These are phyloP conservation scores for Zygoascus biomembranicola DNA, from an alignment of 805 yeast genomes.

Conservation along the genomic window DNA sequence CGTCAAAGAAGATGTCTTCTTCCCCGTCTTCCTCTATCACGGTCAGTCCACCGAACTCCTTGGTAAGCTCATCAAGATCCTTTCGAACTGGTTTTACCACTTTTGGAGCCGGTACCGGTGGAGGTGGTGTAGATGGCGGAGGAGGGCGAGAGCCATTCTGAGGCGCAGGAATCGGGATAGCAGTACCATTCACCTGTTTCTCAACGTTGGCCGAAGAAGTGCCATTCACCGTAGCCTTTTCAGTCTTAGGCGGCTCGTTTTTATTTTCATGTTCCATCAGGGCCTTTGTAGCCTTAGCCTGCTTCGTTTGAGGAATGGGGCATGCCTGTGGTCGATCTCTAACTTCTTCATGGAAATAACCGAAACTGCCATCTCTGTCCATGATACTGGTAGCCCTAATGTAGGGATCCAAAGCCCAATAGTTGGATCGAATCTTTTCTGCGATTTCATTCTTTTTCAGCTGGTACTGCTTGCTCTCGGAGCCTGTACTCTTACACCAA, in stretches of 20 bases:
- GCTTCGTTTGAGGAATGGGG: background rate
- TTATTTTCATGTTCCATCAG: background rate
- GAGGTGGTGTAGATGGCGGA: background rate
- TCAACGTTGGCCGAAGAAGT: background rate
- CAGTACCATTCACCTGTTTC: background rate
- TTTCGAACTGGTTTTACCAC: background rate
- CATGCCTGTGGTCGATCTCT: background rate
- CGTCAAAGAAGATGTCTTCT: background rate
- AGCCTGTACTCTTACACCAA: conserved; percentile 59
- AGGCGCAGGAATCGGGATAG: background rate
- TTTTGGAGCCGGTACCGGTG: background rate
- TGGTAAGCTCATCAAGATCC: background rate
- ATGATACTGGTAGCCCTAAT: conserved; percentile 69
- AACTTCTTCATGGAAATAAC: conserved; percentile 25
- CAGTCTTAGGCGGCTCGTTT: background rate
- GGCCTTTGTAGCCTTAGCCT: background rate
- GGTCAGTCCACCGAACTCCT: background rate
- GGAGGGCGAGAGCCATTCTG: background rate
- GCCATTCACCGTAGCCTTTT: background rate
- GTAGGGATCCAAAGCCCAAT: conserved; percentile 67
- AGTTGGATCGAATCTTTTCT: conserved; percentile 50
- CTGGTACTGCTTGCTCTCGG: conserved; percentile 39
- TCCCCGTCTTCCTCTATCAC: background rate
- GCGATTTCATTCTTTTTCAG: conserved; percentile 40
- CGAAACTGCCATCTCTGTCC: conserved; percentile 67